Conservation (phyloP, 83 land plant species). For the Picea mariana region DNA sequence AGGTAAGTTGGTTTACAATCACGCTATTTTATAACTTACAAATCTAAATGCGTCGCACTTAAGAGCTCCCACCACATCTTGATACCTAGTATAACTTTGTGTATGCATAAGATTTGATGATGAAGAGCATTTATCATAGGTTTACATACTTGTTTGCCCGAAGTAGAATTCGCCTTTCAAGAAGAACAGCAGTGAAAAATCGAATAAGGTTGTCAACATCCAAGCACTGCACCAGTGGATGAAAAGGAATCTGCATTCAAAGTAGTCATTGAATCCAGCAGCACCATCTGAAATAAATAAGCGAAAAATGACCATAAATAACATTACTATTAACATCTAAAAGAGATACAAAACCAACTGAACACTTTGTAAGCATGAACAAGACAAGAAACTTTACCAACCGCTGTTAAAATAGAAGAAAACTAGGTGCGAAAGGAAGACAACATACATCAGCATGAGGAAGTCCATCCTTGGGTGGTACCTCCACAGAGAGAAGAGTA, state of each 20-base stretch:
- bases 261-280: constrained; percentile 17
- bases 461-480: constrained; percentile 86
- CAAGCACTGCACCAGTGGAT: constrained; percentile 87
- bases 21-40: not conserved
- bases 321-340: constrained; percentile 9
- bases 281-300: constrained; percentile 10
- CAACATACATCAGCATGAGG: constrained; percentile 94
- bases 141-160: constrained; percentile 84
- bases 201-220: constrained; percentile 91
- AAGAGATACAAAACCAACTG: not conserved
- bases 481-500: constrained; percentile 76
- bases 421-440: not conserved
- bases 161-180: constrained; percentile 86
- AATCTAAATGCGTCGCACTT: not conserved
- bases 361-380: not conserved
- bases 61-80: not conserved
- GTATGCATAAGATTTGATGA: not conserved
- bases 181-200: constrained; percentile 85
- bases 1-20: not conserved
- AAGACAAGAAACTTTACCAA: constrained; percentile 9
- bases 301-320: not conserved
- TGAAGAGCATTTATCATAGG: not conserved
- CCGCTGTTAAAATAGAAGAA: constrained; percentile 14
- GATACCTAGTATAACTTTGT: not conserved
- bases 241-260: constrained; percentile 86